Evolutionary conservation across 2,329 filamentous ascomycete genomes (phyloP), one percentile per base, ranked within the genome.

Genomic region (Aspergillus sergii): DNA sequence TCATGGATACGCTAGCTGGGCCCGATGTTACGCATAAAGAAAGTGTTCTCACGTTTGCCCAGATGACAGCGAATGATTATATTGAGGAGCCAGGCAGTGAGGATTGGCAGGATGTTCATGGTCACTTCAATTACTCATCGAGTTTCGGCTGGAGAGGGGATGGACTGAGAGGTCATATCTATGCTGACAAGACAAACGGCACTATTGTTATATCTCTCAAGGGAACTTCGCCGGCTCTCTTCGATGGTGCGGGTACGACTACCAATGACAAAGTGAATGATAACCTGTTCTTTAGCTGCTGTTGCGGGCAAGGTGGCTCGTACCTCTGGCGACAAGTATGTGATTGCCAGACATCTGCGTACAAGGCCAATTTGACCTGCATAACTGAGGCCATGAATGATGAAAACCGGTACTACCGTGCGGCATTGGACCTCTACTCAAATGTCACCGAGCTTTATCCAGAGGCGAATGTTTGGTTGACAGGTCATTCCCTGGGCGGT

Each of bases 231-330:
- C 88, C 90, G 2, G 94, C 95, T 14, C 89, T 98, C 4, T 98
- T 97, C 74, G 94, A 98, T 76, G 95, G 95, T n/a, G 91, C 94
- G 43, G 94, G 94, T 58, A 98, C 95, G 1, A 98, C 94, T 0
- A 96, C 93, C 30, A 97, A 97, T 70, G 95, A 99, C 81, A 99
- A 99, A 81, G 84, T 94, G 73, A 99, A 98, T 76, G 95, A 99
- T 79, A 99, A 99, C 75, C 84, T 99, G 11, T 97, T 96, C 79
- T 97, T 97, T 81, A 96, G 94, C 74, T 99, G 95, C 80, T 99
- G 95, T 78, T 99, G 95, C 79, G 95, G 89, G 4, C 93, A 97
- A 79, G 94, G 96, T 71, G 93, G 94, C 0, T 92, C 93, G 67
- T 93, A 89, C 80, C 88, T 93, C 19, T 97, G 93, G 90, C 89